Evolutionary conservation across 208 protist genomes (phyloP).

Genomic region (Leishmania guyanensis): DNA sequence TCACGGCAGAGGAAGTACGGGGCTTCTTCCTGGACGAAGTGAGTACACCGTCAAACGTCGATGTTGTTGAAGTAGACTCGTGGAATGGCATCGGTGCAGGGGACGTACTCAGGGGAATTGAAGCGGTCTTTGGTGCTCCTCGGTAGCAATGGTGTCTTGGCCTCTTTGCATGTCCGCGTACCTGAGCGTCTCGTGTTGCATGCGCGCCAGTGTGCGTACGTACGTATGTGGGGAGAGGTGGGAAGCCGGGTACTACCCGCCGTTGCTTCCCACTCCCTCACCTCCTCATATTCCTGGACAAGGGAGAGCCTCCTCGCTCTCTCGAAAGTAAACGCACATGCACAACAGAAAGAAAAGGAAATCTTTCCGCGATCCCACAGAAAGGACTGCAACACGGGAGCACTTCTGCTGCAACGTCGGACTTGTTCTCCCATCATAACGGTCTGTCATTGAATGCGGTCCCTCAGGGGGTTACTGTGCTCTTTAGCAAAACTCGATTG

Average conservation of each 20-base stretch:
- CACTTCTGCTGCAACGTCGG: background rate
- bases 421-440: background rate
- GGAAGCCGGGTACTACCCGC: background rate
- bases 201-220: background rate
- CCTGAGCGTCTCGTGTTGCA: background rate
- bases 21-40: slow-evolving; percentile 34
- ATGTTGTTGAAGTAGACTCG: slow-evolving; percentile 64
- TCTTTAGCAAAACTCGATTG: background rate
- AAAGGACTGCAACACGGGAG: background rate
- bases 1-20: slow-evolving; percentile 47
- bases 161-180: background rate
- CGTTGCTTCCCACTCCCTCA: background rate
- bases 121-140: background rate
- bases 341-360: background rate
- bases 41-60: background rate
- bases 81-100: slow-evolving; percentile 77
- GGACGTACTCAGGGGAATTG: slow-evolving; percentile 30
- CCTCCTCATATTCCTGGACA: background rate
- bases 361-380: background rate
- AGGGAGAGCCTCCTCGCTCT: background rate
- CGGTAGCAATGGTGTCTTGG: slow-evolving; percentile 4
- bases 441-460: background rate
- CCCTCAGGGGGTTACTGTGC: background rate
- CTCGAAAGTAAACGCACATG: background rate
- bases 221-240: background rate